Evolutionary conservation across 208 protist genomes (phyloP), one percentile per base, ranked within the genome.

Genomic region (Acanthamoeba divionensis): DNA sequence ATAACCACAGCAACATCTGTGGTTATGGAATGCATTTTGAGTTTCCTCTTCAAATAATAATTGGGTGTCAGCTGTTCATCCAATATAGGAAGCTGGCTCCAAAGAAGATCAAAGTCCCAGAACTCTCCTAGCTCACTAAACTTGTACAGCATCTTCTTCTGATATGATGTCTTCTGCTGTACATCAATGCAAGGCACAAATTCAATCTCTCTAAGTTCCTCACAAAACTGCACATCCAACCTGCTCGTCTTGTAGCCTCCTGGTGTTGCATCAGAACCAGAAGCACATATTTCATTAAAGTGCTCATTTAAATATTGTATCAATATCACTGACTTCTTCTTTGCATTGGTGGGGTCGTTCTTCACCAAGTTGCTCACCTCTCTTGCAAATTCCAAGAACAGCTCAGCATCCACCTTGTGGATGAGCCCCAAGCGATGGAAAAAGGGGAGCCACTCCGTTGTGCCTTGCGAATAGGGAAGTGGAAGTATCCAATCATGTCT

Each of bases 101-200:
- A 82, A 45, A 82, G 5, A 10, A 82, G 71, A 8, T 82, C 71
- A 18, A 82, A 82, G 71, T 82, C 71, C 71, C 71, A 82, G 29
- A 47, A 82, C n/a, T 82, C 71, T n/a, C 31, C 71, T 13, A 60
- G 29, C 47, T 82, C 71, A 13, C 48, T 12, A 18, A 82, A 82
- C 26, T 52, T 45, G 26, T 82, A 82, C 48, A 82, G 62, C 4
- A 31, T 29, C 18, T 52, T 24, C 24, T 82, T 82, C 48, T 15
- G 3, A 26, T 82, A 82, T 29, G 31, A 45, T 12, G 48, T 60
- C 45, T 82, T 52, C 45, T 82, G 71, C 44, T 36, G 15, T 52
- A 82, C 45, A 29, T 82, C 71, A 45, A 82, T 82, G 71, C 71
- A 82, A 12, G 71, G 71, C 71, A 82, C 71, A 24, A 82, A 82